Base-by-base conservation (phyloP, 164 flowering plant species). In the Stephania yunnanensis region DNA sequence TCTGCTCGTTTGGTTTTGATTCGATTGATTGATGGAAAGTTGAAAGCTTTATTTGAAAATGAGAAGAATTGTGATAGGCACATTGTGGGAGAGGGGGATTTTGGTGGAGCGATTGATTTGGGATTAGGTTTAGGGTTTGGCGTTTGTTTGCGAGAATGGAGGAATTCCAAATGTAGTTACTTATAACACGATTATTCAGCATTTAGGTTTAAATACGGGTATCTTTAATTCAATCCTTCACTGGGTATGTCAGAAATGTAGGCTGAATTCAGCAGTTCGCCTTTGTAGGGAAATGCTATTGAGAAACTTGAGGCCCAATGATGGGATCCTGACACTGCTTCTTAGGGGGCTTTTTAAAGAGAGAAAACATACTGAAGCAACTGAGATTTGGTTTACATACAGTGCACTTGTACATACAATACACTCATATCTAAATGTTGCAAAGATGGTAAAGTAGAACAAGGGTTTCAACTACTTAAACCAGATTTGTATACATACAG, bases 121-220 rank as follows among this genome's bases (percentile, higher is more conserved):
- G 72, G 75, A 73, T 17, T 72, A 69, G 87, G 74, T 31, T 25
- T 75, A 69, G 85, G 71, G 64, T 30, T 73, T 75, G 93, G 31
- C n/a, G n/a, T 20, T 77, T 92, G 87, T 87, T 89, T 81, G 45
- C 20, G 63, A 80, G 80, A 71, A 91, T 92, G 92, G 89, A 86
- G 76, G 75, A 77, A 64, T 66, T n/a, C n/a, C n/a, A n/a, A n/a
- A n/a, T n/a, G n/a, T n/a, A n/a, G n/a, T n/a, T n/a, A n/a, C n/a
- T n/a, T n/a, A n/a, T n/a, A n/a, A n/a, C n/a, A n/a, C n/a, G n/a
- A 68, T 93, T 9, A 86, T 93, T 74, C 76, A 71, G 94, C 92
- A 48, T 85, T 88, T 76, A 79, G 53, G 76, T 36, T 50, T 88
- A 76, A 81, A 78, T 50, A 71, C 73, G n/a, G 87, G 86, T 67